Base-by-base conservation (phyloP, 805 yeast species). In the Citeromyces nyonsensis region DNA sequence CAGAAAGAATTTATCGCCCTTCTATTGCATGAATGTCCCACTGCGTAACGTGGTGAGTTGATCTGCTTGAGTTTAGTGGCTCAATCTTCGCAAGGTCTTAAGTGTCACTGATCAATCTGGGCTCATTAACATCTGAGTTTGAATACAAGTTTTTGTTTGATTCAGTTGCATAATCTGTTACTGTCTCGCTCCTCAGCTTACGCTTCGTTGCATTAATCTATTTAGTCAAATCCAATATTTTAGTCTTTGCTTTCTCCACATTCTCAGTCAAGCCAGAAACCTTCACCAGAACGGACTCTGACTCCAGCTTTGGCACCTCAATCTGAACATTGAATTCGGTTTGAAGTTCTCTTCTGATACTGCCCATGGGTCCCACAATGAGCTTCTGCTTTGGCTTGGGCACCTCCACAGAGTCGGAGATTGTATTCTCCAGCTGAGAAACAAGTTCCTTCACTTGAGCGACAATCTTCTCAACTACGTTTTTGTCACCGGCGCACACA, bases 341-440 rank as follows among this genome's bases (percentile, higher is more conserved):
- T 57, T 84, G 88, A 40, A 84, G 52, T 8, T 69, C 60, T 42
- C 78, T 77, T 55, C 88, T 82, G 36, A 68, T 66, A 9, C 71
- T 46, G 29, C 97, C 96, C 36, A 73, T 73, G 26, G 84, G 73
- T 26, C 97, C 97, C 51, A 88, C 71, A 33, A 88, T 47, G 7
- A 72, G 63, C 44, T 83, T 69, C 44, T 82, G 88, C 48, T 76
- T 78, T 37, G 73, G 78, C 48, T 73, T 71, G 27, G 91, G 71
- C 44, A 88, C 61, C 10, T 62, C 72, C 36, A 66, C 43, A 26
- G 59, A 64, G 40, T 63, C 76, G 26, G 60, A 55, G 32, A 65
- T 57, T 31, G 73, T 56, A 33, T 70, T 71, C 50, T 83, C 84
- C 40, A 69, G 70, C 25, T 69, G 73, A 12, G 58, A 62, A 31